Conservation (phyloP, 306 rosid genomes). For the Begonia masoniana region DNA sequence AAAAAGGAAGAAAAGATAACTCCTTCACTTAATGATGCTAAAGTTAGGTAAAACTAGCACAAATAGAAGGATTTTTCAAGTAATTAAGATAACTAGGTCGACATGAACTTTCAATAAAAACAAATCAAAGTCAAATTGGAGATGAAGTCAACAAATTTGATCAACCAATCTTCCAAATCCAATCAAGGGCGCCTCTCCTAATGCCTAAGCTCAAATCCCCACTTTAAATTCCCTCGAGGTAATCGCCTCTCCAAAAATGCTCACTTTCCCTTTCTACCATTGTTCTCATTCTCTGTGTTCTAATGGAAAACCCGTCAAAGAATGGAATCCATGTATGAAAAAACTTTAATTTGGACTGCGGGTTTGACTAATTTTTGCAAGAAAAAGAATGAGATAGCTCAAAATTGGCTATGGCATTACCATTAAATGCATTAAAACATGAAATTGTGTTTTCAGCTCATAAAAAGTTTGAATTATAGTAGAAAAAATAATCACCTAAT, state of each 20-base stretch:
- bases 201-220: conserved; percentile 57
- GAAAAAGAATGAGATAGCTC: conserved; percentile 23
- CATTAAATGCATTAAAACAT: conserved; percentile 34
- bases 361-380: conserved; percentile 14
- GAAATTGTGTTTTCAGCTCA: conserved; percentile 23
- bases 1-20: no score
- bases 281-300: conserved; percentile 34
- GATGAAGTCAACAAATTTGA: conserved; percentile 3
- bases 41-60: no score
- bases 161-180: conserved; percentile 64
- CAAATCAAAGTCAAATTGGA: background rate
- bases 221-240: conserved; percentile 37
- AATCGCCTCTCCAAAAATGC: conserved; percentile 48
- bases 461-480: no score
- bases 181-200: conserved; percentile 56
- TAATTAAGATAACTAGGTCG: no score
- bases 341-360: conserved; percentile 14
- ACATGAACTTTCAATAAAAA: background rate
- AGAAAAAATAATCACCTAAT: conserved; percentile 39
- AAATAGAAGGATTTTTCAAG: no score
- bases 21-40: no score
- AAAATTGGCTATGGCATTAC: conserved; percentile 21
- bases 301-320: conserved; percentile 16
- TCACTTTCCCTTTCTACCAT: conserved; percentile 47
- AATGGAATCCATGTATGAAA: conserved; percentile 20